Evolutionary conservation across 257 asterid species (phyloP), one percentile per base, ranked within the genome.

Genomic region (Cinchona pubescens): DNA sequence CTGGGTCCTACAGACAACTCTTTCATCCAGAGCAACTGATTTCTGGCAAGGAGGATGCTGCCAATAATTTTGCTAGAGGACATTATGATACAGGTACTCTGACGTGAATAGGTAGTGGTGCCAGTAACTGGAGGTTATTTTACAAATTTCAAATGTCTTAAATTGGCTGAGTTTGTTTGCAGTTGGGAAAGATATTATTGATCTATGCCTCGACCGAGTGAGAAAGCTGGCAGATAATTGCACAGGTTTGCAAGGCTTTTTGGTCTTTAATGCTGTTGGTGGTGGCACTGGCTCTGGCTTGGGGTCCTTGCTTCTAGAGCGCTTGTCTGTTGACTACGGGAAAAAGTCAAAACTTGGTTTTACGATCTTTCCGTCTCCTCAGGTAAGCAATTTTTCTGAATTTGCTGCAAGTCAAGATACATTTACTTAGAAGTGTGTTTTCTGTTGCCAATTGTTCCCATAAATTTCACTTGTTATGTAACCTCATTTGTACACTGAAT

Each of bases 211-310:
- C 56, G 87, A 83, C 65, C 85, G 87, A 45, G 78, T 83, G 72
- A 82, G 87, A 64, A 83, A 83, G 83, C 73, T 84, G 67, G 85
- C 87, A 45, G 87, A 84, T 74, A 84, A 84, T 76, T 84, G 87
- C 78, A 81, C 87, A 38, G 87, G 85, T 48, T 69, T 84, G 85
- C 85, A 84, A 60, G 87, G 85, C 25, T 84, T 84, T 59, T 74
- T 84, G 83, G 85, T 81, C 4, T 84, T 84, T 69, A 84, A 84
- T 73, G 87, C 87, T 67, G 87, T 68, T 55, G 87, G 87, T 68
- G 87, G 87, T 48, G 87, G 87, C 72, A 84, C 87, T 58, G 87
- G 87, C 55, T 84, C 87, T 56, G 87, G 85, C 43, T 79, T 84
- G 63, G 85, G 87, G 11, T 84, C 85, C 74, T 70, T 84, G 73